Base-by-base conservation (phyloP, 2,329 filamentous ascomycete species). In the Fusarium fracticaudum region DNA sequence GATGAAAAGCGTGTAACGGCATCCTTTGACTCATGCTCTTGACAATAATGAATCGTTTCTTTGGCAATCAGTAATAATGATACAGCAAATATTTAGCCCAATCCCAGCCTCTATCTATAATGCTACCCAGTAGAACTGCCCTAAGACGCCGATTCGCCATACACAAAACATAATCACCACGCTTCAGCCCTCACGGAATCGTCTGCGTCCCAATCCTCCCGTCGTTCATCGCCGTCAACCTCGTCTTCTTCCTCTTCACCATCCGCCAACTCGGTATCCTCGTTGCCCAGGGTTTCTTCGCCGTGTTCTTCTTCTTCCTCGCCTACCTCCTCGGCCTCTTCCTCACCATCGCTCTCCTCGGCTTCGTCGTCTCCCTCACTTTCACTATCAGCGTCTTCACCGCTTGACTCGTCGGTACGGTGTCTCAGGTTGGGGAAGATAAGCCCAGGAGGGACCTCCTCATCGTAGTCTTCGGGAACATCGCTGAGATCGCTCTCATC, bases 401-500 rank as follows among this genome's bases (percentile, higher is more conserved):
- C 81, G 40, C 81, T 82, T 8, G 64, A 76, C 70, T 82, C 82
- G 6, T 70, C 80, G 24, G 59, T 79, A 64, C 59, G 80, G 38
- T 54, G 79, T 58, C 72, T 76, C 47, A 89, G 76, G 65, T 87
- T 87, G 0, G 87, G 87, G 60, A 90, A 89, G 81, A 90, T 81
- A 35, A 90, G 77, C 18, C 85, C 85, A 4, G 86, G 84, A 3
- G 88, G 87, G 37, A 87, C 86, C 45, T 91, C 87, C 50, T 90
- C 87, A 59, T 91, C 88, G 64, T 89, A 89, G 45, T 87, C 88
- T 8, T 87, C 82, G 33, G 90, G 85, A 9, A 91, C 87, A 69
- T 93, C 91, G 60, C 90, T 93, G 0, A 93, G 84, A 71, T 93
- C 91, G 77, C 91, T 93, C 80, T 93, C 91, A 62, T 92, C 90